Evolutionary conservation across 768 basidiomycete genomes (phyloP), one percentile per base, ranked within the genome.

Genomic region (Strobilomyces dryophilus): DNA sequence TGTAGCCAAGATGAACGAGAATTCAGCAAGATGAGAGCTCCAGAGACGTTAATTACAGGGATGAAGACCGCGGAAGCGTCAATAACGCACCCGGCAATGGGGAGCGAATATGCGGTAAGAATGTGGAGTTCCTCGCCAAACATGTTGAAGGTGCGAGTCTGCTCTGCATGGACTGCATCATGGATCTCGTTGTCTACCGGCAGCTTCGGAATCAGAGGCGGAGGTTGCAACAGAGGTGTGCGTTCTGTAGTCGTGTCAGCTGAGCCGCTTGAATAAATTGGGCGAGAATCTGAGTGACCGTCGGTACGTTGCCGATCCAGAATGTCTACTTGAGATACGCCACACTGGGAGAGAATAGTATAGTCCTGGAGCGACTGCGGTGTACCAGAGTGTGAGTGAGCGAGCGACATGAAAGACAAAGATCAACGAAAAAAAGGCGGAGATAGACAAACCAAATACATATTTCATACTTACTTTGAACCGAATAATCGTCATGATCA

Each of bases 11-110:
- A 92, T 80, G 32, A 98, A 81, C 11, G 87, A 89, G 67, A 89
- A 95, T 66, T 98, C 95, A n/a, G 91, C 76, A 18, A 92, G 47
- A 56, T 90, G 87, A 4, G 90, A 85, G 7, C 90, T 91, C 36
- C 36, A 27, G 11, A 39, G 44, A 26, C 14, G 44, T 31, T 18
- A 14, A n/a, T 18, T 3, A 20, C 55, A 26, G 57, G 58, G 20
- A 26, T 10, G 43, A 21, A 36, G 42, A 58, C 8, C 8, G 29
- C 17, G 10, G 7, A 35, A 34, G 44, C 37, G 27, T 37, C 11
- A 9, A 48, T 34, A 21, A 74, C 81, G 52, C 56, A 90, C 90
- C 79, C 79, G 54, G 85, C 84, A 32, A 91, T 81, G 5, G 89
- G 89, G n/a, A 87, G 63, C 3, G 87, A 79, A 65, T 87, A 92